Evolutionary conservation across 1,284 basidiomycete genomes (phyloP), one percentile per base, ranked within the genome.

Genomic region (Lentinula novae-zelandiae): DNA sequence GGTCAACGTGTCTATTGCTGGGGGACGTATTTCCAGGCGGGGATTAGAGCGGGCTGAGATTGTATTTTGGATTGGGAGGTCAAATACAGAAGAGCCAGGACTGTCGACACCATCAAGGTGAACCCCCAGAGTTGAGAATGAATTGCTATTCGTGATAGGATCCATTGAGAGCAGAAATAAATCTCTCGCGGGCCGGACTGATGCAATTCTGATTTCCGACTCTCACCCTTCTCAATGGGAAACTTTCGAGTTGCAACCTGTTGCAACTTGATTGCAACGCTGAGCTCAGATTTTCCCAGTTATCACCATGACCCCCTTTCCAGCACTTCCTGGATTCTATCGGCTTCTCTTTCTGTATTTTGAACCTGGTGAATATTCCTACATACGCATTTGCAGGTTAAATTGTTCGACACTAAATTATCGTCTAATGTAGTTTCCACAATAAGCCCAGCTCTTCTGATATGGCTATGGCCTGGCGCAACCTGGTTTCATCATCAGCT

Each of bases 401-500:
- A 53, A 48, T 60, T 40, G 54, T 22, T 51, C 22, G 53, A 17
- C 27, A 27, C 27, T 27, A 27, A 27, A 27, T 27, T 27, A 27
- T 3, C 33, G 34, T 12, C 20, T 22, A 20, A 36, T 17, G 3
- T 27, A 87, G 87, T 80, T 22, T 84, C 84, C 6, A 88, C 85
- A 0, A 74, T 87, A 31, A 68, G 78, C 4, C 84, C 88, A 38
- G 81, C 81, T 10, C 60, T 90, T 53, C 74, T 86, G 66, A 80
- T 82, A 15, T 87, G 84, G 81, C 66, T 82, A 55, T 82, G 75
- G 64, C 86, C 86, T 6, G 88, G 89, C 20, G 77, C 86, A 17
- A 72, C 75, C 31, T 90, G 89, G 89, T 91, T 90, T 67, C 83
- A 87, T 69, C 78, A 85, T 67, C 79, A 88, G 66, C 81, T 91